Evolutionary conservation across 23 red algal species (phyloP).

Genomic region (Cyanidioschyzon merolae): DNA sequence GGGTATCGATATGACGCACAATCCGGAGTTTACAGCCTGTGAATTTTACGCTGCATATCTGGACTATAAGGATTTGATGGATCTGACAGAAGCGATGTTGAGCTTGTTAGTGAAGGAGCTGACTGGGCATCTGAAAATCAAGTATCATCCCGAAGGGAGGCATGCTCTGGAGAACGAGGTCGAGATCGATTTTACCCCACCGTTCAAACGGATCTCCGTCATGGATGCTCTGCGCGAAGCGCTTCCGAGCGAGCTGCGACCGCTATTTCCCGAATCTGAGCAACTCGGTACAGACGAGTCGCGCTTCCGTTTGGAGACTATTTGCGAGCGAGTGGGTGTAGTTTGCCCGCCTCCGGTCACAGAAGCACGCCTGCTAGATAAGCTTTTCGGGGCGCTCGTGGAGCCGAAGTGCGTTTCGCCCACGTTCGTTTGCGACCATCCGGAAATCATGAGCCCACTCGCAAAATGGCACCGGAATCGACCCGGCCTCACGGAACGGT

Average conservation of each 20-base stretch:
- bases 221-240: slow-evolving; percentile 49
- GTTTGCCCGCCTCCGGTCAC: slow-evolving; percentile 72
- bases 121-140: slow-evolving; percentile 38
- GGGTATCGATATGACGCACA: slow-evolving; percentile 92
- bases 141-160: slow-evolving; percentile 72
- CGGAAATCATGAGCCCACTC: slow-evolving; percentile 77
- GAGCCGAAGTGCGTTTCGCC: slow-evolving; percentile 79
- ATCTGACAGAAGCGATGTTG: slow-evolving; percentile 75
- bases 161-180: slow-evolving; percentile 14
- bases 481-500: slow-evolving; percentile 72
- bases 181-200: slow-evolving; percentile 87
- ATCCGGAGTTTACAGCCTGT: slow-evolving; percentile 97
- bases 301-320: slow-evolving; percentile 7
- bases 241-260: slow-evolving; percentile 28
- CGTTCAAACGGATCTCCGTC: slow-evolving; percentile 70
- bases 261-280: slow-evolving; percentile 18
- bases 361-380: slow-evolving; percentile 72
- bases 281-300: slow-evolving; percentile 24
- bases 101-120: slow-evolving; percentile 44
- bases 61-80: slow-evolving; percentile 93
- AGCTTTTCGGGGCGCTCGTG: slow-evolving; percentile 66
- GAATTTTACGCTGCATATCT: slow-evolving; percentile 95
- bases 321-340: slow-evolving; percentile 26
- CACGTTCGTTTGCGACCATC: slow-evolving; percentile 96
- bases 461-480: slow-evolving; percentile 77